phyloP scores from a whole-genome alignment of 2,329 filamentous ascomycete genomes.

The Epichloe aotearoae region DNA sequence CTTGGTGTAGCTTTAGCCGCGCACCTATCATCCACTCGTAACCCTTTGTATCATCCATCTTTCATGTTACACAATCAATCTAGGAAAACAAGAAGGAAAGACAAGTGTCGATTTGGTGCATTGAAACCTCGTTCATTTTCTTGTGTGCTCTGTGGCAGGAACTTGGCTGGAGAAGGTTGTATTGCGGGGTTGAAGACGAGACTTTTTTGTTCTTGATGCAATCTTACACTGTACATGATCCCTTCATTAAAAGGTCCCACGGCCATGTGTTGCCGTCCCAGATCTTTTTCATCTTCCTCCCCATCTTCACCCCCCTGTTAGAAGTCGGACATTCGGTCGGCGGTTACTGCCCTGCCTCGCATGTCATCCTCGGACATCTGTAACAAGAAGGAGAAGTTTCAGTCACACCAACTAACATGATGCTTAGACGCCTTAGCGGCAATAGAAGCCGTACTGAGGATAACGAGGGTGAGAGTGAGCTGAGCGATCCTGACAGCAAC shows the following conservation, averaged over 20 bases:
- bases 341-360: background rate
- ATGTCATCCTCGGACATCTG: background rate
- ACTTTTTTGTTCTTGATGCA: background rate
- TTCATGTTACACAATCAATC: background rate
- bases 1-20: slow-evolving; percentile 1
- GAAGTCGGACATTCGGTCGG: background rate
- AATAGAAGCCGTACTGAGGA: slow-evolving; percentile 21
- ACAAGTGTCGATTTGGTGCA: slow-evolving; percentile 2
- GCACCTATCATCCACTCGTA: background rate
- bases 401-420: slow-evolving; percentile 12
- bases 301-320: background rate
- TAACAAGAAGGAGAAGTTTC: background rate
- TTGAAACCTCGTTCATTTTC: background rate
- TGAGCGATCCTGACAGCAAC: slow-evolving; percentile 28
- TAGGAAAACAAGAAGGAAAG: background rate
- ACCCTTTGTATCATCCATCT: background rate
- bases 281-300: background rate
- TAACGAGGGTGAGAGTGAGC: slow-evolving; percentile 27
- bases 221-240: background rate
- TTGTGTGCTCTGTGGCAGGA: background rate
- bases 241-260: background rate
- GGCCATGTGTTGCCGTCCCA: background rate
- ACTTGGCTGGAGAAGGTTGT: background rate
- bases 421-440: slow-evolving; percentile 16
- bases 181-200: background rate